Conservation (phyloP, 495 filamentous ascomycete species). For the Cercophora samala region DNA sequence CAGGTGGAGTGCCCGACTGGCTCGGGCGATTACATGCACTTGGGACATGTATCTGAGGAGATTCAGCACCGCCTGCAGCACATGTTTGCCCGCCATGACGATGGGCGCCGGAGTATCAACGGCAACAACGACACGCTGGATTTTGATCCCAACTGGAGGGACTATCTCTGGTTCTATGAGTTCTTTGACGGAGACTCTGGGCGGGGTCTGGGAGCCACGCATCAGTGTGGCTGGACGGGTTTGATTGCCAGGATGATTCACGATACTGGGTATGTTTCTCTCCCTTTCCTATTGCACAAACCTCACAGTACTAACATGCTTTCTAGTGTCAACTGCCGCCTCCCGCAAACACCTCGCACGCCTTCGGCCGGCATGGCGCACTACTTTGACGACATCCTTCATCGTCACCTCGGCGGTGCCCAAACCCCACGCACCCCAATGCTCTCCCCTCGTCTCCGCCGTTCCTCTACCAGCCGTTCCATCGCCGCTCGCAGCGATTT, state of each 20-base stretch:
- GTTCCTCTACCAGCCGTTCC: constrained; percentile 80
- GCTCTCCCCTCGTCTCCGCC: constrained; percentile 55
- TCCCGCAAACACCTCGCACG: constrained; percentile 88
- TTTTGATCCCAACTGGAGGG: constrained; percentile 87
- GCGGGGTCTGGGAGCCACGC: constrained; percentile 83
- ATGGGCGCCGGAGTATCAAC: constrained; percentile 84
- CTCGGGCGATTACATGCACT: constrained; percentile 92
- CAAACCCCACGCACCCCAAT: constrained; percentile 40
- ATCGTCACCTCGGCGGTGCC: constrained; percentile 40
- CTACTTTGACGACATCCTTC: constrained; percentile 93
- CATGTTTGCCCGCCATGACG: constrained; percentile 75
- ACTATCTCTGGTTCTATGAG: constrained; percentile 93
- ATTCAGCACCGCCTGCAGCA: constrained; percentile 94
- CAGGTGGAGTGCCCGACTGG: constrained; percentile 92
- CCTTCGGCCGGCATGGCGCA: constrained; percentile 77
- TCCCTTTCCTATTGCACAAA: not conserved
- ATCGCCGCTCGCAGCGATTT: constrained; percentile 86
- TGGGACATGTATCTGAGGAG: constrained; percentile 94
- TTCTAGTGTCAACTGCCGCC: constrained; percentile 77
- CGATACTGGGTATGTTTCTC: constrained; percentile 73
- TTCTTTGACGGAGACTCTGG: constrained; percentile 95
- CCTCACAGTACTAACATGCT: constrained; percentile 22
- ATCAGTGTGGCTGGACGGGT: constrained; percentile 98
- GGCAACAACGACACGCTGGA: constrained; percentile 77
- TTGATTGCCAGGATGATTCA: constrained; percentile 95